Base-by-base conservation (phyloP, 371 early-diverging fungal species). In the Mucor circinelloides region DNA sequence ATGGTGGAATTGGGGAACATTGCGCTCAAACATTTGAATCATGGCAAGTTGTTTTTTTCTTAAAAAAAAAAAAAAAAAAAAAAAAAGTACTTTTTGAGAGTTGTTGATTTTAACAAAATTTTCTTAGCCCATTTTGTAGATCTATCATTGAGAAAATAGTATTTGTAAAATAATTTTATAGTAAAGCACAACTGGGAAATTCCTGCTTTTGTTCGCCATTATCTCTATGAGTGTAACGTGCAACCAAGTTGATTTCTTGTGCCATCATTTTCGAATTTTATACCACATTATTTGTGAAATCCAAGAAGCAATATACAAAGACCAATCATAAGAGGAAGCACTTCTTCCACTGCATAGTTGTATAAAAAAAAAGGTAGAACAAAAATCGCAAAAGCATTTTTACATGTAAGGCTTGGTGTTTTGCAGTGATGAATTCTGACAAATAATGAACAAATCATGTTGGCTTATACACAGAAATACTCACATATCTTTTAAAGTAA, bases 1-100 rank as follows among this genome's bases (percentile, higher is more conserved):
- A 83, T 69, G 72, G 63, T 10, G 79, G 78, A 1, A 70, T 78
- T 48, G 76, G 83, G n/a, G 46, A 63, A 44, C 65, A 59, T 2
- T 83, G 83, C 55, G 70, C 77, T 6, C 66, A 74, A 21, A 62
- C 68, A 19, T 65, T 83, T 8, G 63, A 72, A 7, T 73, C 59
- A 34, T 83, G 83, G 83, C 78, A 77, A 73, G 30, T 52, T 19
- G 27, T 23, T 4, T 23, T 0, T 28, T 32, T n/a, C n/a, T n/a
- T n/a, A n/a, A n/a, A n/a, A n/a, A n/a, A n/a, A n/a, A n/a, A n/a
- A n/a, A n/a, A n/a, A n/a, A n/a, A n/a, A n/a, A n/a, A n/a, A n/a
- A 44, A 6, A 6, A 15, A 10, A 31, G 7, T 31, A 7, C 17
- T 56, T 30, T 30, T 30, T 17, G n/a, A 25, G 25, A 1, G 1